Base-by-base conservation (phyloP, 768 basidiomycete genomes). In the Kwoniella dendrophila region DNA sequence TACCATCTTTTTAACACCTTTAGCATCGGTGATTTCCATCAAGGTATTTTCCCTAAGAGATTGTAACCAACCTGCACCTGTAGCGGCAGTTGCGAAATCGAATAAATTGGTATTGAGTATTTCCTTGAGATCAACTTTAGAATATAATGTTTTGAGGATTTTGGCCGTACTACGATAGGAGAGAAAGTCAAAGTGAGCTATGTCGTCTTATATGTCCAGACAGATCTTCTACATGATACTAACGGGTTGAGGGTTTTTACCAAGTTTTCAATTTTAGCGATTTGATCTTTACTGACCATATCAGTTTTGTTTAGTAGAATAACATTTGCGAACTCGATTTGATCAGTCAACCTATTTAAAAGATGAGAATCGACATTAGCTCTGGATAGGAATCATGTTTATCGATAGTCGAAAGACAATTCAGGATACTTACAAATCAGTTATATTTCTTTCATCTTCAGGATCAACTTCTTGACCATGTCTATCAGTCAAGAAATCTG, bases 241-340 rank as follows among this genome's bases (percentile, higher is more conserved):
- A 56, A 63, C n/a, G 79, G 78, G 63, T 80, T 80, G 49, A 80
- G 69, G 1, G 60, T 69, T 20, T 43, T 43, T 45, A 80, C 64
- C 20, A 80, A 50, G 2, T 52, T 30, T 30, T 70, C 63, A 49
- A 77, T 69, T 22, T 63, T 68, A 1, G 52, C 61, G 20, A 80
- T 43, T 22, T 63, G 59, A 2, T 34, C 43, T 14, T 63, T 20
- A 7, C 26, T 47, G 44, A 75, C 73, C 40, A 75, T 52, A 59
- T 80, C 79, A 34, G 53, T 66, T 45, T 79, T 78, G 69, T 78
- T 79, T 62, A 80, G 45, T 22, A 78, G 44, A 59, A 80, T 68
- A 45, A 75, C 73, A 64, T 78, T 72, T 30, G 74, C 73, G 45
- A 80, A 80, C 49, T 80, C 79, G 66, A 80, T 65, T 56, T 80